Percentiles rank a stretch among this genome's conserved stretches.
phyloP scores from a whole-genome alignment of 139 green algal species.

The Closterium sp. region DNA sequence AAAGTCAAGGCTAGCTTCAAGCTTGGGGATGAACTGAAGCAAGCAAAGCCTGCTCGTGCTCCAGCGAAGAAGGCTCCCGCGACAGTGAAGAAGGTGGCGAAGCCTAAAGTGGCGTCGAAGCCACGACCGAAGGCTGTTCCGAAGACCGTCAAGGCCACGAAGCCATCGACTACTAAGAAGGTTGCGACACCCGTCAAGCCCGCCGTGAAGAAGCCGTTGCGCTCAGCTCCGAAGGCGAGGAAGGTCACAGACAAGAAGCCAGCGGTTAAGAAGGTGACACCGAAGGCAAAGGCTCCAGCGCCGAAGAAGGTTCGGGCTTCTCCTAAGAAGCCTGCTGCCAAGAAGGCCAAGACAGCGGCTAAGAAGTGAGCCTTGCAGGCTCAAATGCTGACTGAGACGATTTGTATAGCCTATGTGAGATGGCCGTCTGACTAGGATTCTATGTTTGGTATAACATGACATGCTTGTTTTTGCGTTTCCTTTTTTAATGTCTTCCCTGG shows the following conservation, averaged over 20 bases:
- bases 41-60: not conserved
- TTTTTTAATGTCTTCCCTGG: not conserved
- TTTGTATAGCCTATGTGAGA: not conserved
- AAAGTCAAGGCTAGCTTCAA: constrained; percentile 45
- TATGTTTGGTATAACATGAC: not conserved
- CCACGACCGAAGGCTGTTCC: not conserved
- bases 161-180: not conserved
- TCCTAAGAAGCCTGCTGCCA: not conserved
- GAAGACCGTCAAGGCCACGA: not conserved
- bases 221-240: not conserved
- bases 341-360: constrained; percentile 6
- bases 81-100: constrained; percentile 1
- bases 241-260: not conserved
- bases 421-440: not conserved
- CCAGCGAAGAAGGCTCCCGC: not conserved
- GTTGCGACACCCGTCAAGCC: not conserved
- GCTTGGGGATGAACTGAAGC: constrained; percentile 20
- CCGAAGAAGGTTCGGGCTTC: not conserved
- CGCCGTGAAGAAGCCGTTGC: not conserved
- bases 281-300: not conserved
- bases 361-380: not conserved
- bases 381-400: not conserved
- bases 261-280: constrained; percentile 1
- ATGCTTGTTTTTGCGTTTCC: not conserved
- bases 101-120: not conserved